Percentiles rank a stretch among this genome's conserved stretches.
Conservation (phyloP, 495 filamentous ascomycete species). For the Penicillium maclennaniae region DNA sequence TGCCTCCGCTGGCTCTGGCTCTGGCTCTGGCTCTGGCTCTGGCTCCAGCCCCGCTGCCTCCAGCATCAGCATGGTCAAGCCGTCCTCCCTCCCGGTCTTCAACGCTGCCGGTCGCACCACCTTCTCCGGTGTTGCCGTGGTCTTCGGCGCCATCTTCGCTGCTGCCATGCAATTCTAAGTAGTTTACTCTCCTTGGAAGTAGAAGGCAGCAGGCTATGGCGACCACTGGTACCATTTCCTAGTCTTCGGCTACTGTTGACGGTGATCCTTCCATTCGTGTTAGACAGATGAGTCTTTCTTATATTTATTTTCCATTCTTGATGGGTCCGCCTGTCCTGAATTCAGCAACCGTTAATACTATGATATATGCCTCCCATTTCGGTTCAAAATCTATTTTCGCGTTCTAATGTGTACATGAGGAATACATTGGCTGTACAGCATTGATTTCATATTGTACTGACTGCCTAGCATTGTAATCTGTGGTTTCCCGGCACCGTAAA, state of each 20-base stretch:
- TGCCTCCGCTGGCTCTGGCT: neutral
- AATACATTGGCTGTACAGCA: neutral
- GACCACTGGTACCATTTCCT: neutral
- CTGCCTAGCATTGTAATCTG: neutral
- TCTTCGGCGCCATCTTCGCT: conserved; percentile 21
- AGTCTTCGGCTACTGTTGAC: conserved; percentile 6
- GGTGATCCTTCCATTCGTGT: conserved; percentile 1
- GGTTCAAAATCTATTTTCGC: neutral
- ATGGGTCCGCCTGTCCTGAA: conserved; percentile 5
- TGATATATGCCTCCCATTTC: conserved; percentile 14
- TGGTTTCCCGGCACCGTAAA: too few species aligned
- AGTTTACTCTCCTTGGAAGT: neutral
- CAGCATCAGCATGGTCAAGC: neutral
- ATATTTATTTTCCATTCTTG: conserved; percentile 13
- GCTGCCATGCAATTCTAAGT: conserved; percentile 26
- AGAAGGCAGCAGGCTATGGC: neutral
- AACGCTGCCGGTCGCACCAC: conserved; percentile 29
- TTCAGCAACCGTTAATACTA: conserved; percentile 20
- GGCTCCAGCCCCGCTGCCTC: conserved; percentile 1
- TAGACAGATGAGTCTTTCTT: neutral
- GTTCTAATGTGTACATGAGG: conserved; percentile 4
- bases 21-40: too few species aligned
- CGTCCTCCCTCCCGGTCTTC: conserved; percentile 14
- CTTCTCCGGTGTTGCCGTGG: conserved; percentile 22
- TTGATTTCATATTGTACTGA: neutral